Base-by-base conservation (phyloP, 768 basidiomycete genomes). In the Podaxis mareebaensis region DNA sequence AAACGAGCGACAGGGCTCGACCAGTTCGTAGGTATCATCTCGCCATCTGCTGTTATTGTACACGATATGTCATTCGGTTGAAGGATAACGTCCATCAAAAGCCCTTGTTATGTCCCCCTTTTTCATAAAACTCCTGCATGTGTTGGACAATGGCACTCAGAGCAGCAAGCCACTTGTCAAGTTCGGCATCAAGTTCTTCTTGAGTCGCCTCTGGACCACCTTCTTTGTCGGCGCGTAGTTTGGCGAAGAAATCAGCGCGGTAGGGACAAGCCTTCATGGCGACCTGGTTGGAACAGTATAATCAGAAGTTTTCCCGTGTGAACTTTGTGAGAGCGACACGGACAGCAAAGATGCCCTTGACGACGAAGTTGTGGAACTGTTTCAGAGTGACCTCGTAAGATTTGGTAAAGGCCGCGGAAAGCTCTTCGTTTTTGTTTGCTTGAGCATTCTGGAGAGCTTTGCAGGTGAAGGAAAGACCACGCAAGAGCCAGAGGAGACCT, bases 401-500 rank as follows among this genome's bases (percentile, higher is more conserved):
- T 51, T 87, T 86, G 30, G 78, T 87, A 76, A 99, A 99, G 20
- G 91, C 91, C 0, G 67, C 76, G 2, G 85, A 69, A 13, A 99
- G 85, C 72, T 95, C 91, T 53, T 79, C 72, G 1, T 72, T 71
- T 51, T 84, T 79, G 75, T 96, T 84, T 3, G 77, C 80, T 69
- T 94, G 90, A 0, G 89, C 84, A 51, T 82, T 78, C 66, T 90
- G 83, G 26, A 99, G 85, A 0, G 91, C 91, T 61, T 84, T 80
- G 76, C 89, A 87, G 38, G 96, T 99, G 80, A 99, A 99, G 30
- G 86, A 85, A 58, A 96, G 85, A 2, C 95, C 97, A 33, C 95
- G 88, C 53, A 95, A 83, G 54, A 99, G 84, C 97, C 97, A 99
- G 76, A 98, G 77, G 60, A 98, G 83, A 15, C 94, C 95, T 71